phyloP scores from a whole-genome alignment of 305 asterid genomes.

The Fraxinus ornus region DNA sequence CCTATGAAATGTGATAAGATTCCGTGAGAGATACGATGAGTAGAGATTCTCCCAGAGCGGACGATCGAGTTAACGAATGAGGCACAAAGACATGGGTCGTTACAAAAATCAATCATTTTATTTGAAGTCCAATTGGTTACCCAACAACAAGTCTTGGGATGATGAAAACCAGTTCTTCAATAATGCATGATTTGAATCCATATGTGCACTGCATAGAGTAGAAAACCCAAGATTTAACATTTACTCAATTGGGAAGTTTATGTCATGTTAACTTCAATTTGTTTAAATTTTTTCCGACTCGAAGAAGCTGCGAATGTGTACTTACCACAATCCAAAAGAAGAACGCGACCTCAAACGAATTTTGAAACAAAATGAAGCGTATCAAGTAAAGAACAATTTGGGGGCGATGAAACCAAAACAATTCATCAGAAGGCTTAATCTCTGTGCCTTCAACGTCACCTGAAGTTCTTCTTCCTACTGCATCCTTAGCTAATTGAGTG shows the following conservation, averaged over 20 bases:
- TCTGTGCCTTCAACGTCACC: conserved; percentile 33
- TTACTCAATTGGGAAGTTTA: neutral
- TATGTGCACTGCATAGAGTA: conserved; percentile 46
- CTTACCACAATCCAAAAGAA: conserved; percentile 88
- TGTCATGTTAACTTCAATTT: neutral
- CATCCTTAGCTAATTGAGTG: conserved; percentile 58
- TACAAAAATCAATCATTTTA: neutral
- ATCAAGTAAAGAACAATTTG: conserved; percentile 67
- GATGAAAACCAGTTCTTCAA: conserved; percentile 54
- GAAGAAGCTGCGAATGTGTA: neutral
- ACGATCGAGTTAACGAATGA: neutral
- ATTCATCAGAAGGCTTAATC: conserved; percentile 68
- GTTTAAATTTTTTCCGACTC: neutral
- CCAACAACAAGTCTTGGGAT: conserved; percentile 61
- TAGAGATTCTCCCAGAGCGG: neutral
- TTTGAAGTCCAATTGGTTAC: conserved; percentile 22
- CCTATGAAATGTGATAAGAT: neutral
- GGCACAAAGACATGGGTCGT: neutral
- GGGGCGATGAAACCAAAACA: conserved; percentile 79
- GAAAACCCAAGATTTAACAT: neutral
- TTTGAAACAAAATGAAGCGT: conserved; percentile 92
- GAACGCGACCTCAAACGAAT: conserved; percentile 86
- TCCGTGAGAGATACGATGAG: neutral
- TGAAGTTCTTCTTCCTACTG: conserved; percentile 30
- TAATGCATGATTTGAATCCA: conserved; percentile 66